These are phyloP conservation scores for Metschnikowia proteae DNA, from an alignment of 805 yeast genomes.

Conservation along the genomic window DNA sequence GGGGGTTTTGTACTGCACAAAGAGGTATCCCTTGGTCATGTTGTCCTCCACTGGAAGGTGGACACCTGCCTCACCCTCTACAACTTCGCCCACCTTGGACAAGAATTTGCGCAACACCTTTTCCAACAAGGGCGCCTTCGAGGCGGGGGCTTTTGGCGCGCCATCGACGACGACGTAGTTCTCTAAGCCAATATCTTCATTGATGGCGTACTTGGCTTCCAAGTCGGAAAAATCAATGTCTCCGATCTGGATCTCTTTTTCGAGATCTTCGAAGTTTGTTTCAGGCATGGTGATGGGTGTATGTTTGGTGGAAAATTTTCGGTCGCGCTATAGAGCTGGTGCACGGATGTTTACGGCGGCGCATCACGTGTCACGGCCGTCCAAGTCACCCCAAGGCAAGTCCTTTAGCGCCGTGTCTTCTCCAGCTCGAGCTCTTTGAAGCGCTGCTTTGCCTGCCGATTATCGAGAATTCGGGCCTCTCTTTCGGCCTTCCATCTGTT, in stretches of 20 bases:
- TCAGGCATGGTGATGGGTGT: constrained; percentile 12
- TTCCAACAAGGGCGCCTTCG: constrained; percentile 76
- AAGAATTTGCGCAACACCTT: constrained; percentile 84
- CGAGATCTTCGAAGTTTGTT: constrained; percentile 30
- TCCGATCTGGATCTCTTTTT: constrained; percentile 36
- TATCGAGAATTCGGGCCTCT: constrained; percentile 63
- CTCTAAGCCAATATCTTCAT: constrained; percentile 59
- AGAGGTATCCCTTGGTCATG: constrained; percentile 79
- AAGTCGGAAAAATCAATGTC: constrained; percentile 80
- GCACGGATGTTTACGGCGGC: constrained; percentile 4
- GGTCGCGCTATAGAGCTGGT: constrained; percentile 9
- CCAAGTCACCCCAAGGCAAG: too few relatives aligned
- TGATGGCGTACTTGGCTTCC: constrained; percentile 67
- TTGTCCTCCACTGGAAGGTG: constrained; percentile 79
- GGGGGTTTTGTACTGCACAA: constrained; percentile 72
- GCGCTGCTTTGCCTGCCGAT: constrained; percentile 49
- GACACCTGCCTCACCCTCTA: constrained; percentile 57
- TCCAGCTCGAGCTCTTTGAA: constrained; percentile 39
- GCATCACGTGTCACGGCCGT: neutral
- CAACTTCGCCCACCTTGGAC: constrained; percentile 70
- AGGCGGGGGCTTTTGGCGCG: constrained; percentile 90
- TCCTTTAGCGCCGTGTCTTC: neutral
- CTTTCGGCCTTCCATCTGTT: constrained; percentile 67
- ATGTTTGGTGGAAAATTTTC: constrained; percentile 10
- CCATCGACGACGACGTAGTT: constrained; percentile 87